These are phyloP conservation scores for Serendipita sp. DNA, from an alignment of 768 basidiomycete genomes.

Conservation along the genomic window DNA sequence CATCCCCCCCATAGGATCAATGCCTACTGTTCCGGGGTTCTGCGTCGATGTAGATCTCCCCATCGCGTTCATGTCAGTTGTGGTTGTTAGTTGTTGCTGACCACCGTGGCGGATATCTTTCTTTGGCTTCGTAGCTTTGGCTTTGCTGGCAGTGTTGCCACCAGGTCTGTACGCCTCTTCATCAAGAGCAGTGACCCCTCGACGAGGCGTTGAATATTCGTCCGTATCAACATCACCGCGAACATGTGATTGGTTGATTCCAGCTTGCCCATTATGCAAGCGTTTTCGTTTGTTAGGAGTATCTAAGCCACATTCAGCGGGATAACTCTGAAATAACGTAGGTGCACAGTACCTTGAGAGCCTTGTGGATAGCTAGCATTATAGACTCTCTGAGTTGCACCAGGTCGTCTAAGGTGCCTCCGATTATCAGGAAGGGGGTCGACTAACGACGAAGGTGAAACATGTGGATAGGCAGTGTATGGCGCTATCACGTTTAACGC, in stretches of 20 bases:
- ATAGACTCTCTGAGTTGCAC: not conserved
- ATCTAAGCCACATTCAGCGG: not conserved
- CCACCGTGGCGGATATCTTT: too few relatives aligned
- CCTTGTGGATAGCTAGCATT: not conserved
- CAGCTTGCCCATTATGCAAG: not conserved
- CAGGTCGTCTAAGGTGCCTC: not conserved
- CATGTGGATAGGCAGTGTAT: conserved; percentile 11
- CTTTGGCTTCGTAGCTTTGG: not conserved
- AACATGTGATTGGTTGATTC: not conserved
- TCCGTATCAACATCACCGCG: not conserved
- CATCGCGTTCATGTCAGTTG: too few relatives aligned
- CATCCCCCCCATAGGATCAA: not conserved
- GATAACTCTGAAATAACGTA: too few relatives aligned
- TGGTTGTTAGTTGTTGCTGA: too few relatives aligned
- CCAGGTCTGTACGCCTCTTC: not conserved
- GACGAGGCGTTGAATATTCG: conserved; percentile 1
- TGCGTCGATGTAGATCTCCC: not conserved
- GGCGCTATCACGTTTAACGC: conserved; percentile 5
- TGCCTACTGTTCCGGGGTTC: not conserved
- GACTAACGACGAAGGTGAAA: conserved; percentile 10
- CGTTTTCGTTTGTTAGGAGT: not conserved
- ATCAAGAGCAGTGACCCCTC: not conserved
- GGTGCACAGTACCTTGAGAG: too few relatives aligned
- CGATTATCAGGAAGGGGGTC: conserved; percentile 6
- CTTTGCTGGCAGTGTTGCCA: not conserved